A percentile compares a stretch with the other conserved stretches of the same genome.
Conservation (phyloP, 1,284 basidiomycete species). For the Naganishia sp. region DNA sequence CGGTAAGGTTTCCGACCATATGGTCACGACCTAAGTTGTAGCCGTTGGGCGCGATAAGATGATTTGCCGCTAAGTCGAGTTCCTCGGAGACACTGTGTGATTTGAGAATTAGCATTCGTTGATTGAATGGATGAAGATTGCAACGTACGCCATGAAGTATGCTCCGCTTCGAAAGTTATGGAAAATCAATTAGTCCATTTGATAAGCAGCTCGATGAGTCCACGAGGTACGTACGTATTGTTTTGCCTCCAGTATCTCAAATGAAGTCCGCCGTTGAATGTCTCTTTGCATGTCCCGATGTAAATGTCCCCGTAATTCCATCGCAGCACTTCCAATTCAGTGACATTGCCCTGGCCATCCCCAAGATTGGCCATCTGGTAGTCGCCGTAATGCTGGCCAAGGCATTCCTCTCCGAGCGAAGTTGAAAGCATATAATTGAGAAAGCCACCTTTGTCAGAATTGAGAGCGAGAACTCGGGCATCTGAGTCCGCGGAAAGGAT, state of each 20-base stretch:
- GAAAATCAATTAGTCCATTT: background rate
- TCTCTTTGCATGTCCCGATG: conserved; percentile 79
- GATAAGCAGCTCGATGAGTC: background rate
- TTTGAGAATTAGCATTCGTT: background rate
- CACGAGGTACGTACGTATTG: conserved; percentile 53
- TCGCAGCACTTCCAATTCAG: conserved; percentile 74
- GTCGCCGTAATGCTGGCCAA: conserved; percentile 74
- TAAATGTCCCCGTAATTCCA: conserved; percentile 76
- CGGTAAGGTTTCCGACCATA: conserved; percentile 76
- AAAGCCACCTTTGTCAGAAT: conserved; percentile 67
- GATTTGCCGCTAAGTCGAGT: conserved; percentile 62
- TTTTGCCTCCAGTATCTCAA: conserved; percentile 87
- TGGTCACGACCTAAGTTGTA: conserved; percentile 71
- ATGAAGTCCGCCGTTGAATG: conserved; percentile 84
- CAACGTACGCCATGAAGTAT: conserved; percentile 69
- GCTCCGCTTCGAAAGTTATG: conserved; percentile 62
- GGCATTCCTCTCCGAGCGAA: conserved; percentile 64
- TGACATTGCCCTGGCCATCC: conserved; percentile 73
- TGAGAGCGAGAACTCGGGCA: conserved; percentile 66
- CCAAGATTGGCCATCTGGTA: conserved; percentile 78
- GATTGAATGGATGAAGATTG: conserved; percentile 18
- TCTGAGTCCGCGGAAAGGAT: conserved; percentile 84
- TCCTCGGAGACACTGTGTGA: conserved; percentile 64
- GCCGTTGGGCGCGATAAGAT: conserved; percentile 64
- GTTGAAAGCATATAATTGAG: conserved; percentile 69